Evolutionary conservation across 2,329 filamentous ascomycete species (phyloP), one percentile per base, ranked within the genome.

Genomic region (Penicillium nordicum): DNA sequence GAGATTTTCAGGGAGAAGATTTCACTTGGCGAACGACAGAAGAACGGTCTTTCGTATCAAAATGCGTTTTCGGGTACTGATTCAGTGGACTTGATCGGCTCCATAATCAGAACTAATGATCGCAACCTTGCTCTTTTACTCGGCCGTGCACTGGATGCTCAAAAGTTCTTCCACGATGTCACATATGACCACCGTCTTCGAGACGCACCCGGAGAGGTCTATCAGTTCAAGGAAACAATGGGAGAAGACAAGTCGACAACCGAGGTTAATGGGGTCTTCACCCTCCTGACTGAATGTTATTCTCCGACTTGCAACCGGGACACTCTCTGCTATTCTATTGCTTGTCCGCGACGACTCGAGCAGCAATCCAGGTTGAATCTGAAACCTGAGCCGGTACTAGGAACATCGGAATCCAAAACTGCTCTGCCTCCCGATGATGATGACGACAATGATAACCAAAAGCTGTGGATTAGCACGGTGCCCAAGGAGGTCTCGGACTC

Each of bases 111-210:
- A 69, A 99, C 94, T 1, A 96, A 91, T 0, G 94, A 99, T 75
- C 86, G 94, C 57, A 99, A 99, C 71, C 80, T 99, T 58, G 94
- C 94, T 11, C 80, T 99, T 47, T 84, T 99, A 10, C 80, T 99
- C 16, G 94, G 94, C 60, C 85, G 94, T 70, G 92, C 94, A 41
- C 79, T 99, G 58, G 94, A 99, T 76, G 94, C 94, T 25, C 94
- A 99, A 71, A 97, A 97, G 73, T 97, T 96, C 78, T 99, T 99
- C 72, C 94, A 99, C 78, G 94, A 99, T 80, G 94, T 97, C 49
- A 97, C 93, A 0, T 99, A 99, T 74, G 93, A 97, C 67, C 94
- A 99, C 74, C 85, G 94, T 46, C 79, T 99, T 67, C 89, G 94
- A 74, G 94, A 99, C 74, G 95, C 93, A n/a, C 85, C 88, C 40